phyloP scores from a whole-genome alignment of 2,329 filamentous ascomycete species.

The Ophiostoma sp. region DNA sequence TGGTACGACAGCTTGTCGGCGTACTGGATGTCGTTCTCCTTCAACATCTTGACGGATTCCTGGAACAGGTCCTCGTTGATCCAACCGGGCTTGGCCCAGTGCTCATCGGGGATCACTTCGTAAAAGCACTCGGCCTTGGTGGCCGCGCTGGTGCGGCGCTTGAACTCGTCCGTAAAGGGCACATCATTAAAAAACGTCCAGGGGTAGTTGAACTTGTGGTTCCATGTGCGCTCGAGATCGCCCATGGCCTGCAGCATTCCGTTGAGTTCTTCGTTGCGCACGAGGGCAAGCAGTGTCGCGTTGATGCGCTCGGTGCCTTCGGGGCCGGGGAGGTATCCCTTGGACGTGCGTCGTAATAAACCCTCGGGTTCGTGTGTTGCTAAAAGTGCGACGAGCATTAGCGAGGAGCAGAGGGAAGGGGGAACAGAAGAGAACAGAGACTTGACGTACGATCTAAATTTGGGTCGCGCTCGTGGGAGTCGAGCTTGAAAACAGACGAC shows the following conservation, averaged over 20 bases:
- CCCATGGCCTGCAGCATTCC: slow-evolving; percentile 85
- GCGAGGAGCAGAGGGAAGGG: background rate
- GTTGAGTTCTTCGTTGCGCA: slow-evolving; percentile 85
- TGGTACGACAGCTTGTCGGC: slow-evolving; percentile 88
- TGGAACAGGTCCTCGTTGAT: slow-evolving; percentile 84
- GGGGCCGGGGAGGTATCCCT: slow-evolving; percentile 76
- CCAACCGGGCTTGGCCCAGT: slow-evolving; percentile 91
- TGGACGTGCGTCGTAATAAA: slow-evolving; percentile 68
- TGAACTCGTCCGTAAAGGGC: slow-evolving; percentile 92
- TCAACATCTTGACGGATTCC: slow-evolving; percentile 79
- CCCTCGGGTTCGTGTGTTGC: slow-evolving; percentile 83
- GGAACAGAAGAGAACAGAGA: background rate
- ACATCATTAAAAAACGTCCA: slow-evolving; percentile 99
- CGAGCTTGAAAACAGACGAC: slow-evolving; percentile 43
- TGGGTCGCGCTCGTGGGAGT: slow-evolving; percentile 68
- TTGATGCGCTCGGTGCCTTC: slow-evolving; percentile 81
- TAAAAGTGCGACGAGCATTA: slow-evolving; percentile 42
- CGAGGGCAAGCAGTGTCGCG: slow-evolving; percentile 86
- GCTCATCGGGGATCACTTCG: slow-evolving; percentile 87
- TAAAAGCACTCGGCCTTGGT: slow-evolving; percentile 89
- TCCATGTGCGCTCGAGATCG: slow-evolving; percentile 94
- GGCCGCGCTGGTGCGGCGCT: slow-evolving; percentile 71
- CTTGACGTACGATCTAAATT: slow-evolving; percentile 74
- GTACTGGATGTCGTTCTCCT: slow-evolving; percentile 87
- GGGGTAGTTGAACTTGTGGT: slow-evolving; percentile 98